Conservation (phyloP, 306 rosid genomes). For the Astragalus glycyphyllos region DNA sequence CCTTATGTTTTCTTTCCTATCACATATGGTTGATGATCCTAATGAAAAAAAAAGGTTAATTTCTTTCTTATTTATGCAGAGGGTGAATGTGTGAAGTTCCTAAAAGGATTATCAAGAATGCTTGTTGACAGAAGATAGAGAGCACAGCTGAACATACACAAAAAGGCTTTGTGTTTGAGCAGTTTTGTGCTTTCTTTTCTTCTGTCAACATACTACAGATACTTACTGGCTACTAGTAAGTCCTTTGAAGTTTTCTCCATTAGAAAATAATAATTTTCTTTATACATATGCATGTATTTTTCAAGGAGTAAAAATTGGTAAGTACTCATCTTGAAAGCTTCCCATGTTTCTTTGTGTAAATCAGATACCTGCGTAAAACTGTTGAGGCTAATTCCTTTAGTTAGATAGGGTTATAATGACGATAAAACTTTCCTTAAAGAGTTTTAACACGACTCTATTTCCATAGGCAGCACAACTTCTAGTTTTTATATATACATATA, state of each 20-base stretch:
- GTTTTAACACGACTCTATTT: too few relatives aligned
- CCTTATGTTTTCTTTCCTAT: too few relatives aligned
- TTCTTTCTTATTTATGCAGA: not conserved
- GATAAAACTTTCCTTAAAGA: too few relatives aligned
- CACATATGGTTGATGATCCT: not conserved
- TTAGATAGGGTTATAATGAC: too few relatives aligned
- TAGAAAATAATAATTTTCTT: not conserved
- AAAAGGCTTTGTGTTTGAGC: conserved; percentile 49
- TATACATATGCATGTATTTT: not conserved
- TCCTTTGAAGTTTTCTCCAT: not conserved
- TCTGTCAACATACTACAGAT: conserved; percentile 44
- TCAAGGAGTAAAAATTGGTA: not conserved
- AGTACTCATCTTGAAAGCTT: not conserved
- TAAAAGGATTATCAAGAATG: not conserved
- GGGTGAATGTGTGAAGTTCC: not conserved
- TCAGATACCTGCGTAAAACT: too few relatives aligned
- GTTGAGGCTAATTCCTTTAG: too few relatives aligned
- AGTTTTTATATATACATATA: too few relatives aligned
- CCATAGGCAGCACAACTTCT: too few relatives aligned
- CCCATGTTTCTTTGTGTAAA: too few relatives aligned
- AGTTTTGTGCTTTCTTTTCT: conserved; percentile 62
- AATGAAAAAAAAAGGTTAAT: not conserved
- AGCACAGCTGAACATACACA: conserved; percentile 59
- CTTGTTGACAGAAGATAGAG: conserved; percentile 68
- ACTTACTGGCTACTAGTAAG: not conserved